Percentiles rank a stretch among this genome's conserved stretches.
Conservation (phyloP, 164 flowering plant genomes). For the Nymphaea colorata region DNA sequence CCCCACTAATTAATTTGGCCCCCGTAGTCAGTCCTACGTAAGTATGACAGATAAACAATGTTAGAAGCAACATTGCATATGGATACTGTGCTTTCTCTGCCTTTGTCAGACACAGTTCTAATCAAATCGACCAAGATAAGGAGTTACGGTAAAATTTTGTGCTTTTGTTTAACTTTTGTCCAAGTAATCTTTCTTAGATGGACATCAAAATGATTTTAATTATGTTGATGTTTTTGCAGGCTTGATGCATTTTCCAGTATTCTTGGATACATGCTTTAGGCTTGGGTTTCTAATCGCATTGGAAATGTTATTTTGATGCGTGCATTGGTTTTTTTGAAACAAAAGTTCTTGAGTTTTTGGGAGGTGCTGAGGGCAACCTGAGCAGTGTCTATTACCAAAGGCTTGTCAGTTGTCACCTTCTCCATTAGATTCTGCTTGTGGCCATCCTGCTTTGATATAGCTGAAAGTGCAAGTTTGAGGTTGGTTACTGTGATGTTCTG, state of each 20-base stretch:
- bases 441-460: background rate
- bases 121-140: constrained; percentile 1
- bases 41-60: background rate
- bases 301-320: constrained; percentile 13
- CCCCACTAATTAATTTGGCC: background rate
- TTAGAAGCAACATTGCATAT: background rate
- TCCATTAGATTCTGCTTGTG: background rate
- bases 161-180: constrained; percentile 8
- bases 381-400: constrained; percentile 1
- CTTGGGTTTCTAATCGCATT: constrained; percentile 32
- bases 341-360: constrained; percentile 12
- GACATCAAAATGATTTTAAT: constrained; percentile 24
- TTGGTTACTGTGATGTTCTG: background rate
- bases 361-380: constrained; percentile 13
- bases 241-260: constrained; percentile 18
- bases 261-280: constrained; percentile 32
- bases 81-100: background rate
- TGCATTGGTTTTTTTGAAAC: constrained; percentile 14
- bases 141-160: constrained; percentile 10
- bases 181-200: constrained; percentile 5
- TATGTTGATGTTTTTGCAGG: constrained; percentile 58
- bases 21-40: background rate
- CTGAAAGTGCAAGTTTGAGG: background rate
- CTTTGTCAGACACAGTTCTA: background rate
- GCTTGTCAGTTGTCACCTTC: background rate